Evolutionary conservation across 306 rosid genomes (phyloP).

Genomic region (Purshia tridentata): DNA sequence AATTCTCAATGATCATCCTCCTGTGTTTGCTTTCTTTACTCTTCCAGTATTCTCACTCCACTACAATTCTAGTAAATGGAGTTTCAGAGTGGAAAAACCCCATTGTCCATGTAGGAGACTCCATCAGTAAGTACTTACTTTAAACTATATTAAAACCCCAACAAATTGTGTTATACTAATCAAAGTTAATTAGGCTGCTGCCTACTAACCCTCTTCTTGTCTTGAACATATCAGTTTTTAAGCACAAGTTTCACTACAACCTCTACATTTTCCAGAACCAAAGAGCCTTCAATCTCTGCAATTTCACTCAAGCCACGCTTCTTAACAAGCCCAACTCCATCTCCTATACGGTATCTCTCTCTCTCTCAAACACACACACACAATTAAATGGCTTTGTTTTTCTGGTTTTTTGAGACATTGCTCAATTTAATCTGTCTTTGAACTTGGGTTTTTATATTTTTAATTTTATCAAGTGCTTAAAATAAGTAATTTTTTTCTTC

Average conservation of each 20-base stretch:
- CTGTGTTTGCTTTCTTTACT: conserved; percentile 32
- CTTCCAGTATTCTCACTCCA: conserved; percentile 51
- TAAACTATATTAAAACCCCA: neutral
- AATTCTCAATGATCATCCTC: conserved; percentile 47
- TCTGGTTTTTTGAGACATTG: conserved; percentile 4
- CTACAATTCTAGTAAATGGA: conserved; percentile 70
- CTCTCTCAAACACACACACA: neutral
- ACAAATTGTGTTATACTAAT: neutral
- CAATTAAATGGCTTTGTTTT: neutral
- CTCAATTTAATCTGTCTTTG: neutral
- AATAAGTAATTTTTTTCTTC: neutral
- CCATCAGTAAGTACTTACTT: conserved; percentile 56
- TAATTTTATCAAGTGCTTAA: neutral
- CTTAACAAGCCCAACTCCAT: conserved; percentile 55
- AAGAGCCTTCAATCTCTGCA: conserved; percentile 70
- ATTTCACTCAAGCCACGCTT: conserved; percentile 72
- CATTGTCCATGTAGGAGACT: conserved; percentile 71
- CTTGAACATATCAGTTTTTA: conserved; percentile 50
- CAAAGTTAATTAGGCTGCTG: neutral
- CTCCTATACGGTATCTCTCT: conserved; percentile 58
- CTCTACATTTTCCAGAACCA: conserved; percentile 93
- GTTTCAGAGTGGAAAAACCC: conserved; percentile 80
- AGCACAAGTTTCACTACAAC: conserved; percentile 63
- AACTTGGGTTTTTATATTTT: neutral
- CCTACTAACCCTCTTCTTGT: neutral